These are phyloP conservation scores for Leishmania guyanensis DNA, from an alignment of 208 protist genomes.

Conservation along the genomic window DNA sequence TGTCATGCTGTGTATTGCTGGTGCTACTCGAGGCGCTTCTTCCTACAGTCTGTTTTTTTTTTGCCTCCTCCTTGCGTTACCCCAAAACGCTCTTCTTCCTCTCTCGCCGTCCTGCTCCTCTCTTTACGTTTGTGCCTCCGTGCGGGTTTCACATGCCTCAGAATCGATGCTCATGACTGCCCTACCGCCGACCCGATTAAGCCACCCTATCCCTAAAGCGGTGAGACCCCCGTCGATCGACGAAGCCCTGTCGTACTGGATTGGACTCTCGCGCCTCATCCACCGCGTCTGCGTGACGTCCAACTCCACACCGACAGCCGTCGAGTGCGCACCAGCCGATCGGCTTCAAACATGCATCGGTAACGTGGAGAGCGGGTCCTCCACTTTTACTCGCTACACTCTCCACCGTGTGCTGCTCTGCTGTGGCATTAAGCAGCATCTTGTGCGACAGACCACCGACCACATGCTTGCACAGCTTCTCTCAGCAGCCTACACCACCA, in stretches of 20 bases:
- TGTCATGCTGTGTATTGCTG: not conserved
- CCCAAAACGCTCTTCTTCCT: not conserved
- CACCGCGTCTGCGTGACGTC: slow-evolving; percentile 13
- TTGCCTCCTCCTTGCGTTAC: not conserved
- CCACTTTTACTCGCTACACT: slow-evolving; percentile 19
- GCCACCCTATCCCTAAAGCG: not conserved
- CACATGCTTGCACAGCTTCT: slow-evolving; percentile 43
- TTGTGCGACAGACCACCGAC: slow-evolving; percentile 24
- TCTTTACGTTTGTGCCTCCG: not conserved
- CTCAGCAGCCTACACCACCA: slow-evolving; percentile 10
- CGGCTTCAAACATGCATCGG: not conserved
- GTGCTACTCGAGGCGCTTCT: not conserved
- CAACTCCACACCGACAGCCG: not conserved
- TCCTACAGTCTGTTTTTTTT: not conserved
- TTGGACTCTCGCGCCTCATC: slow-evolving; percentile 19
- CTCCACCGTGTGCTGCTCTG: slow-evolving; percentile 28
- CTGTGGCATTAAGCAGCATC: slow-evolving; percentile 67
- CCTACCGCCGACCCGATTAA: not conserved
- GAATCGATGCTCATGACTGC: not conserved
- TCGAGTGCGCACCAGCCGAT: not conserved
- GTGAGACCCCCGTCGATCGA: slow-evolving; percentile 8
- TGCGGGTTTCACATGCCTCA: not conserved
- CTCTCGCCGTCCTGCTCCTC: not conserved
- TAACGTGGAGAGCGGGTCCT: not conserved
- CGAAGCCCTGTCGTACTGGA: slow-evolving; percentile 23